Base-by-base conservation (phyloP, 352 stramenopile genomes). In the Phytophthora ramorum region DNA sequence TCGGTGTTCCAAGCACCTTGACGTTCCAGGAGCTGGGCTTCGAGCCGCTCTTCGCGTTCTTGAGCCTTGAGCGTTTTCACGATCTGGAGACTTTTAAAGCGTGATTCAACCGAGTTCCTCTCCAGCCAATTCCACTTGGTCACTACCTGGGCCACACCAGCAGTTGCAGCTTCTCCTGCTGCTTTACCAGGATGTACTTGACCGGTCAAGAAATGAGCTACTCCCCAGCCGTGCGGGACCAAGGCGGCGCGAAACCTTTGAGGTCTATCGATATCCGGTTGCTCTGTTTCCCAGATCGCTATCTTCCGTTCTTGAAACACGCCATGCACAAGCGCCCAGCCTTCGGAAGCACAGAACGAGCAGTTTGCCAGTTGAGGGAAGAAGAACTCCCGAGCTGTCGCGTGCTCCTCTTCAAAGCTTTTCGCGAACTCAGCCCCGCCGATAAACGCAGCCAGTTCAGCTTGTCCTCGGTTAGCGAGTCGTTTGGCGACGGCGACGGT, bases 181-280 rank as follows among this genome's bases (percentile, higher is more conserved):
- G 53, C 37, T 14, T 76, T 62, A 7, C 52, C 57, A 24, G 38
- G 37, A 22, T 55, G 69, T 7, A 68, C 72, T 46, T 69, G 59
- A 0, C 81, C 84, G 0, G 74, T 82, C 22, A 95, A 34, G 50
- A 95, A 90, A 51, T 92, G 85, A 4, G 87, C 87, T 7, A 95
- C 81, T 14, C 85, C 87, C 83, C 83, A 95, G 13, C 87, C 87
- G 24, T 95, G 87, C 2, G 87, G 85, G 2, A 95, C 78, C 17
- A 78, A 43, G 17, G 66, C 53, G 17, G 47, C 59, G 14, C 52
- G 47, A 22, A 76, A 69, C 48, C 59, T 68, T 5, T 69, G 51
- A 0, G 40, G 32, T 10, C 58, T 54, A n/a, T 71, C 47, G 12
- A 14, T 1, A 7, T 58, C 52, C 7, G 46, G 28, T 1, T 75